Evolutionary conservation across 2,329 filamentous ascomycete species (phyloP).

Genomic region (Penicillium sp.): DNA sequence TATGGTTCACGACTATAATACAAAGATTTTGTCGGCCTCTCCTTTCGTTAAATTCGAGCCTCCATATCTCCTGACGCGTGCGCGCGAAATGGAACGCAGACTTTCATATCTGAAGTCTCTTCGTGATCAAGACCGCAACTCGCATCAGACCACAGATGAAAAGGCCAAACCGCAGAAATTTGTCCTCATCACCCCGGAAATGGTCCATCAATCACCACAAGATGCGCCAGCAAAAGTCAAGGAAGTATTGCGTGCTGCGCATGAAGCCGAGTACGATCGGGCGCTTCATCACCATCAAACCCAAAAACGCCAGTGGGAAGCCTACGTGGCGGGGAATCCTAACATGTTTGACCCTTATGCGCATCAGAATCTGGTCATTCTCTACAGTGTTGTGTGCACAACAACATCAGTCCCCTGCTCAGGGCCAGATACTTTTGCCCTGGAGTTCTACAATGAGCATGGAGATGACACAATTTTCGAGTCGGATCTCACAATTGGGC

Average conservation of each 20-base stretch:
- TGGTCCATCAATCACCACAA: slow-evolving; percentile 82
- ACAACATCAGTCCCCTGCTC: slow-evolving; percentile 89
- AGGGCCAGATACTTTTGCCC: slow-evolving; percentile 83
- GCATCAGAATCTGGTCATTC: slow-evolving; percentile 92
- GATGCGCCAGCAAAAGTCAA: slow-evolving; percentile 82
- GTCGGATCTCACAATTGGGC: slow-evolving; percentile 87
- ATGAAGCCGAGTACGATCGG: slow-evolving; percentile 96
- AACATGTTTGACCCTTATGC: slow-evolving; percentile 92
- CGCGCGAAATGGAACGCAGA: slow-evolving; percentile 84
- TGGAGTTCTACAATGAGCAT: slow-evolving; percentile 93
- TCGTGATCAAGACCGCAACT: slow-evolving; percentile 64
- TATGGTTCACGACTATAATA: slow-evolving; percentile 89
- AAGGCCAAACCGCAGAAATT: slow-evolving; percentile 70
- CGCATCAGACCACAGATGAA: slow-evolving; percentile 55
- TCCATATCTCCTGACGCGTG: slow-evolving; percentile 87
- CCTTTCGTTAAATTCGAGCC: slow-evolving; percentile 95
- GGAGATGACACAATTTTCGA: slow-evolving; percentile 67
- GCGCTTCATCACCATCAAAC: slow-evolving; percentile 90
- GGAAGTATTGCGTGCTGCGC: slow-evolving; percentile 90
- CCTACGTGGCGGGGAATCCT: slow-evolving; percentile 82
- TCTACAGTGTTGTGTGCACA: slow-evolving; percentile 93
- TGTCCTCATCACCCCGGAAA: slow-evolving; percentile 88
- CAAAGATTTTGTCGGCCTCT: slow-evolving; percentile 89
- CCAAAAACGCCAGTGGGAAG: slow-evolving; percentile 94
- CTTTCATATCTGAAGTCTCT: slow-evolving; percentile 79